Evolutionary conservation across 495 filamentous ascomycete genomes (phyloP).

Genomic region (Choiromyces venosus): DNA sequence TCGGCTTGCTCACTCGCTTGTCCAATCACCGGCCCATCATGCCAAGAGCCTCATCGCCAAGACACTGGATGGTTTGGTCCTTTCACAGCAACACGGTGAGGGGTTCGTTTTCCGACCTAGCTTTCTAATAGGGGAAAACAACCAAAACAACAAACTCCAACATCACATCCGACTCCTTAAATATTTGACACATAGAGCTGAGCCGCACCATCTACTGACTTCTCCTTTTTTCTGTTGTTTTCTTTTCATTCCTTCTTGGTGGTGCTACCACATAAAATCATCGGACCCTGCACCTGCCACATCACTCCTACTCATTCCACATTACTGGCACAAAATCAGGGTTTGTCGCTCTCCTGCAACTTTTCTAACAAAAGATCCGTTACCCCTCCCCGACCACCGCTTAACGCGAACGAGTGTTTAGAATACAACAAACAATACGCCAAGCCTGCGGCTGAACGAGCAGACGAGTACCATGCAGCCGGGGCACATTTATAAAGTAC

Average conservation of each 20-base stretch:
- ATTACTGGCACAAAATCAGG: not conserved
- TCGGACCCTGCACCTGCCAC: not conserved
- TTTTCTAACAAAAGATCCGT: not conserved
- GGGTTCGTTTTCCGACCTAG: not conserved
- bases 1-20: not conserved
- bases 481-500: slow-evolving; percentile 26
- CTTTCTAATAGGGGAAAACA: not conserved
- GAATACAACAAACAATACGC: not conserved
- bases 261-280: not conserved
- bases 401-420: not conserved
- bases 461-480: slow-evolving; percentile 1
- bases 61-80: not conserved
- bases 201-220: not conserved
- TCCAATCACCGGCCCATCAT: not conserved
- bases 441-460: not conserved
- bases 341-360: not conserved
- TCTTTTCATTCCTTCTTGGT: not conserved
- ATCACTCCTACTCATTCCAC: not conserved
- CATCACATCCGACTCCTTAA: not conserved
- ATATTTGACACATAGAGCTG: not conserved
- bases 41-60: not conserved
- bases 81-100: not conserved
- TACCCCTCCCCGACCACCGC: not conserved
- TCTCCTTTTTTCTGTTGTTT: not conserved
- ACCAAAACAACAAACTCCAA: not conserved